Base-by-base conservation (phyloP, 2,329 filamentous ascomycete species). In the Lachnellula hyalina region DNA sequence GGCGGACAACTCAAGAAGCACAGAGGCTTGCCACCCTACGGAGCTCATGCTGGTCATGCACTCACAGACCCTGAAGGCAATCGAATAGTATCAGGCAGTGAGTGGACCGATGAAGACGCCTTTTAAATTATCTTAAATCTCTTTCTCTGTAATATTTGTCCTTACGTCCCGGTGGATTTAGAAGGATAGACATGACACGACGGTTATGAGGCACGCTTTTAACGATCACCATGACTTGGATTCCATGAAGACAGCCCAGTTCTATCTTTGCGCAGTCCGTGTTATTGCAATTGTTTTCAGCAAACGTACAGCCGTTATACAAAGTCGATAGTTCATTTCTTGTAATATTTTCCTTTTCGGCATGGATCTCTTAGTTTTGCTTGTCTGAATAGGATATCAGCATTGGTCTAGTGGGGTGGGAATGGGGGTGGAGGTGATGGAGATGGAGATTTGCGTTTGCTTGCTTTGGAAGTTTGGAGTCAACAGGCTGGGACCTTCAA, bases 41-140 rank as follows among this genome's bases (percentile, higher is more conserved):
- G 74, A 9, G 65, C 71, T 45, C 77, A 80, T 67, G 71, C 71
- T 38, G 75, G 75, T 9, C 74, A 76, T 58, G 73, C 73, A 40
- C 75, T 77, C 71, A 70, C 80, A 56, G 82, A 84, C 56, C 70
- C 73, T n/a, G 77, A 84, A 36, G 82, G 81, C n/a, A 80, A 82
- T 67, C 76, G 83, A 35, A 82, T 84, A 57, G 72, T 80, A n/a
- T 84, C 80, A 34, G 81, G 80, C 12, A 84, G 82, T 68, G 83
- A 86, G 47, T 86, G 83, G 83, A 84, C 82, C 1, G 83, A 86
- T 59, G 83, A 85, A 67, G 82, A 85, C 67, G 78, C 74, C 36
- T 84, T 77, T 64, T 83, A 65, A 63, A 32, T 14, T 15, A 23
- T 57, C 35, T 49, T 34, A 17, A 9, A 4, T 34, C 21, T 6